Evolutionary conservation across 306 rosid genomes (phyloP), one percentile per base, ranked within the genome.

Genomic region (Urtica urens): DNA sequence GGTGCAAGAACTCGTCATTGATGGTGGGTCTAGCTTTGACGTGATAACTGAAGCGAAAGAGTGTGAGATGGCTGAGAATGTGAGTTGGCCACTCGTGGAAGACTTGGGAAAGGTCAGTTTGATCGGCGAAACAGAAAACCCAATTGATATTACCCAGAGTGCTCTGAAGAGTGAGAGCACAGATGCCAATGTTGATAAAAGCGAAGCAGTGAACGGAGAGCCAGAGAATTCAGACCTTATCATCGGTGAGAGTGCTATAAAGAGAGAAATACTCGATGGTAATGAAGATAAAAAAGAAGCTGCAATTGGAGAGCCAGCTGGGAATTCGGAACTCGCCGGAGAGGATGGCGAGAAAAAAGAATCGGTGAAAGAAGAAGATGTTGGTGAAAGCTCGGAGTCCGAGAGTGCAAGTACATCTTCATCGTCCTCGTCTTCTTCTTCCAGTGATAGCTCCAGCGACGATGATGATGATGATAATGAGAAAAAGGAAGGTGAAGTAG

Each of bases 91-190:
- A 7, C 69, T 73, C 51, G 86, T 55, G 56, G 65, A 72, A 54
- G 73, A 48, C 38, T 53, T 79, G 30, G 71, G 64, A 23, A 86
- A 68, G 53, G 78, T 85, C 17, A 73, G 63, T 56, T 73, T 78
- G 69, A 44, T 37, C 12, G 59, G 62, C 6, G 70, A 23, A 39
- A 6, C 53, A 11, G 66, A 24, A 10, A 44, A 57, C 44, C 55
- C 6, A 9, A 56, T 44, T 56, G 15, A 49, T 40, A 39, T 13
- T 9, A 10, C 15, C 18, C 20, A 39, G 20, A 39, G 20, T 2
- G 20, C 10, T 15, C 6, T 22, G 9, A 39, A 39, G 21, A 7
- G 44, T 39, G 20, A 39, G 7, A 22, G 20, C 15, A 39, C 19
- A 11, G 31, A 12, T 12, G 50, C 7, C 7, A 44, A 44, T 44